Base-by-base conservation (phyloP, 108 stramenopile genomes). In the Conticribra guillardii region DNA sequence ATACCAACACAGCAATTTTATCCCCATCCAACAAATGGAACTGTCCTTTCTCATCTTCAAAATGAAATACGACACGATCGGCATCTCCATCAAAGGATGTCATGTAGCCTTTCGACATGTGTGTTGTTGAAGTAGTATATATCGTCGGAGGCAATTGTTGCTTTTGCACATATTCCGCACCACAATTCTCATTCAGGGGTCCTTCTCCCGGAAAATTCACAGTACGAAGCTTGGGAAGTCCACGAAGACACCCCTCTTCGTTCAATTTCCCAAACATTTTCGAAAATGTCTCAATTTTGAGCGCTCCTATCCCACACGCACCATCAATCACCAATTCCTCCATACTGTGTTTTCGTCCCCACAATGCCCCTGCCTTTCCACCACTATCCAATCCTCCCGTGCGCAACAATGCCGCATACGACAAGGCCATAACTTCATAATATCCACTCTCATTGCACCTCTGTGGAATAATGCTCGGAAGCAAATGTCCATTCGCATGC, bases 71-170 rank as follows among this genome's bases (percentile, higher is more conserved):
- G 48, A 99, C 84, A 2, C 99, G 90, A 82, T 99, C 99, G 14
- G 97, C 97, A 83, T 99, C 99, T 56, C 99, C 99, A 75, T 99
- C 99, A 46, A 98, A 79, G 24, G 96, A 94, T 60, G 85, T 83
- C 74, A 82, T 79, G 73, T 95, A 88, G 33, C 33, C 29, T 54
- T 55, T 71, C 2, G 67, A 58, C 24, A 64, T 30, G 48, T 60
- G 64, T 16, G 44, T 54, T 23, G 60, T 37, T 17, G 65, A 49
- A 37, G 73, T 30, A 31, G 46, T 82, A 80, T 83, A 89, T 0
- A 83, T 54, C 33, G 78, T 87, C 3, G 96, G 91, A 28, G 77
- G 71, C 52, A 80, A 34, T 59, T 82, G 82, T 84, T 76, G 71
- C 74, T 98, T 99, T 79, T 99, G 97, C 2, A 93, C 98, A 75